These are phyloP conservation scores for Pelargonium citronellum DNA, from an alignment of 441 rosid genomes.

Conservation along the genomic window DNA sequence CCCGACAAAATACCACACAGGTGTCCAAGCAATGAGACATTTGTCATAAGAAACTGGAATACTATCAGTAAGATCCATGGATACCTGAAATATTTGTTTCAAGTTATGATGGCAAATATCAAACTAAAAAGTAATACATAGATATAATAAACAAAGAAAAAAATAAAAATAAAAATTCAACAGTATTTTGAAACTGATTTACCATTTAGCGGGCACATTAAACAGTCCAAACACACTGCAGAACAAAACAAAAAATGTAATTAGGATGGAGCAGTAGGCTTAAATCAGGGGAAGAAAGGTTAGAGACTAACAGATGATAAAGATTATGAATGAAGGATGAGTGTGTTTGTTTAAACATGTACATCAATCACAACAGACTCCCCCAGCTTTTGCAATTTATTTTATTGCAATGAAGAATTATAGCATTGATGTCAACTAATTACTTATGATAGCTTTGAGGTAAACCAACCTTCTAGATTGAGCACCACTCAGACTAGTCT, in stretches of 20 bases:
- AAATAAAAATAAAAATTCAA: constrained; percentile 16
- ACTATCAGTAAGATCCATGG: constrained; percentile 66
- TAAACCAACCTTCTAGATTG: constrained; percentile 70
- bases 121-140: neutral
- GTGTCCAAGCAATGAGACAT: constrained; percentile 91
- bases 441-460: constrained; percentile 7
- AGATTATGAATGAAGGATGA: neutral
- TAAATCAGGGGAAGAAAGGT: neutral
- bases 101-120: constrained; percentile 17
- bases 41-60: constrained; percentile 84
- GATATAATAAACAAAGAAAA: too few relatives aligned
- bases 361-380: neutral
- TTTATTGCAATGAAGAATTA: constrained; percentile 10
- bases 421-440: neutral
- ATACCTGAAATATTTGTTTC: constrained; percentile 51
- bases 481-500: constrained; percentile 87
- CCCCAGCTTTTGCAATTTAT: neutral
- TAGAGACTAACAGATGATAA: too few relatives aligned
- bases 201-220: constrained; percentile 88
- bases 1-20: constrained; percentile 93
- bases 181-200: constrained; percentile 20
- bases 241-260: constrained; percentile 23
- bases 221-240: constrained; percentile 96
- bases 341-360: neutral
- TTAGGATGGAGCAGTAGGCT: neutral